Percentiles rank a stretch among this genome's conserved stretches.
phyloP scores from a whole-genome alignment of 768 basidiomycete genomes.

The Boletus coccyginus region DNA sequence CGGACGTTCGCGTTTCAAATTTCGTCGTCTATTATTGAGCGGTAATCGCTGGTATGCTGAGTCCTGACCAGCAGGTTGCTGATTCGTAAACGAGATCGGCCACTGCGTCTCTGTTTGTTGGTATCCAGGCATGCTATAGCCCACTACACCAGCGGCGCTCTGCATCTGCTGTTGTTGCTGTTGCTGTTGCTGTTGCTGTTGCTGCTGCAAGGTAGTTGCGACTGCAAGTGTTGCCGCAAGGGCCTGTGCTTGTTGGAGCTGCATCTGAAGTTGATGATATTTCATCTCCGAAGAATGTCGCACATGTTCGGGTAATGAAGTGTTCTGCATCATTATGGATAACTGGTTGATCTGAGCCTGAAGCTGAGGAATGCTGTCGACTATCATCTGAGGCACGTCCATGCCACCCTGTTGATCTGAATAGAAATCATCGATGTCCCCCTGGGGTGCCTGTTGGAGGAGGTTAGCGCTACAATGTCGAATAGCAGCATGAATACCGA shows the following conservation, averaged over 20 bases:
- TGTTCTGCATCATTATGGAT: slow-evolving; percentile 76
- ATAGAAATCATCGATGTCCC: slow-evolving; percentile 62
- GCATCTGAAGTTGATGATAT: slow-evolving; percentile 74
- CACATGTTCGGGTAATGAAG: slow-evolving; percentile 64
- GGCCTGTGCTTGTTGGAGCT: slow-evolving; percentile 76
- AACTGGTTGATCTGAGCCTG: slow-evolving; percentile 86
- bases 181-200: no score
- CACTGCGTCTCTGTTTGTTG: slow-evolving; percentile 38
- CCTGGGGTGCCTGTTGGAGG: slow-evolving; percentile 20
- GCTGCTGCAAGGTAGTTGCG: slow-evolving; percentile 50
- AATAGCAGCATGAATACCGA: neutral
- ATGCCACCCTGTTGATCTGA: slow-evolving; percentile 69
- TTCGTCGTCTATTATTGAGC: slow-evolving; percentile 70
- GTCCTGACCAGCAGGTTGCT: slow-evolving; percentile 67
- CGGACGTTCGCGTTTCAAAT: slow-evolving; percentile 77
- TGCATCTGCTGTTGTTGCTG: slow-evolving; percentile 41
- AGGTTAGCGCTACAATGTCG: slow-evolving; percentile 1
- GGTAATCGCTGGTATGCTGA: slow-evolving; percentile 87
- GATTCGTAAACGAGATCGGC: slow-evolving; percentile 54
- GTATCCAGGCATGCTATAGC: slow-evolving; percentile 44
- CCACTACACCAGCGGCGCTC: slow-evolving; percentile 30
- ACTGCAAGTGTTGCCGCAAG: slow-evolving; percentile 63
- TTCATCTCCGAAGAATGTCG: slow-evolving; percentile 83
- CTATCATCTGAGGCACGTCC: slow-evolving; percentile 70
- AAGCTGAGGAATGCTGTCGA: slow-evolving; percentile 73